Evolutionary conservation across 1,284 basidiomycete genomes (phyloP).

Genomic region (Trichosporon faecale): DNA sequence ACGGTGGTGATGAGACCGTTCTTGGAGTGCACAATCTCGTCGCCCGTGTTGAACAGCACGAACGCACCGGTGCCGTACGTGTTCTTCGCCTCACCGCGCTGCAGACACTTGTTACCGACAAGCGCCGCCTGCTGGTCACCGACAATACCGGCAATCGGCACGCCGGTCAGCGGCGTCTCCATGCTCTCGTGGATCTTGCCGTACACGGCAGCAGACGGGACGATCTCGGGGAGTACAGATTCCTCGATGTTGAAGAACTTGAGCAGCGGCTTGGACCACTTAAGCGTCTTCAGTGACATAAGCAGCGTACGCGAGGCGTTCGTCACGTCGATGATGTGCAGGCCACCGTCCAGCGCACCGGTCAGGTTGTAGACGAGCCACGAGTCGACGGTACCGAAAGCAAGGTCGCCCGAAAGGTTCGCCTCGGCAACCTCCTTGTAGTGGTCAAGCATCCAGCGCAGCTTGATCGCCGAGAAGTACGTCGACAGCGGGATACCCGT

Average conservation of each 20-base stretch:
- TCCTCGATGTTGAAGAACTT: slow-evolving; percentile 80
- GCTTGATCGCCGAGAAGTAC: slow-evolving; percentile 94
- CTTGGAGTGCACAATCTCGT: slow-evolving; percentile 74
- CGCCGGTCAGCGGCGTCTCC: slow-evolving; percentile 67
- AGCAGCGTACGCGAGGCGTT: slow-evolving; percentile 96
- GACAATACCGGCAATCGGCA: slow-evolving; percentile 84
- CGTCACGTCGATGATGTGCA: slow-evolving; percentile 93
- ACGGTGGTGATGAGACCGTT: slow-evolving; percentile 87
- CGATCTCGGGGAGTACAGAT: slow-evolving; percentile 79
- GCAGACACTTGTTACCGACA: slow-evolving; percentile 91
- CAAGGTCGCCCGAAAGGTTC: slow-evolving; percentile 74
- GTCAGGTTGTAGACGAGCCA: slow-evolving; percentile 79
- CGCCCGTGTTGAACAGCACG: slow-evolving; percentile 84
- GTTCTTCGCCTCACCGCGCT: slow-evolving; percentile 82
- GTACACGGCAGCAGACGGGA: slow-evolving; percentile 89
- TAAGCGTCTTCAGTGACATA: slow-evolving; percentile 73
- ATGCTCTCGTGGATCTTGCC: slow-evolving; percentile 61
- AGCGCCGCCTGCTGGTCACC: slow-evolving; percentile 97
- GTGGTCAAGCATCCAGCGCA: slow-evolving; percentile 95
- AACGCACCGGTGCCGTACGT: slow-evolving; percentile 97
- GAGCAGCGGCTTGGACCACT: slow-evolving; percentile 80
- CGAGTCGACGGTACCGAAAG: slow-evolving; percentile 93
- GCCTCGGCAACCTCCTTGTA: slow-evolving; percentile 74
- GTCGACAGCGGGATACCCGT: slow-evolving; percentile 90
- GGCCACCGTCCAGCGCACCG: slow-evolving; percentile 63